Conservation (phyloP, 805 yeast genomes). For the Kazachstania taianensis region DNA sequence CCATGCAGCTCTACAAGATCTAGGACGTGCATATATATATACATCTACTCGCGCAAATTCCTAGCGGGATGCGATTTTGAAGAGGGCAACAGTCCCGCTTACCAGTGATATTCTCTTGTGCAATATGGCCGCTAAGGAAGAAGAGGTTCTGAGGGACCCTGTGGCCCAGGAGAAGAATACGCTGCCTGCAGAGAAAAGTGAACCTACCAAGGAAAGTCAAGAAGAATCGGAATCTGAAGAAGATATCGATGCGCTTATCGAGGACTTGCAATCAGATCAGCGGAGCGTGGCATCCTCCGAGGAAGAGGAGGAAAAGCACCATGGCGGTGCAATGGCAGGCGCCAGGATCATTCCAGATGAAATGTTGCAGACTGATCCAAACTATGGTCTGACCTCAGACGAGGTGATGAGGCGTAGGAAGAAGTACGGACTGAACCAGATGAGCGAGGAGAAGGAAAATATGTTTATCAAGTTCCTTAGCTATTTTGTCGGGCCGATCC, state of each 20-base stretch:
- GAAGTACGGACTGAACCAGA: conserved; percentile 83
- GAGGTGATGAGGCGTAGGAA: conserved; percentile 77
- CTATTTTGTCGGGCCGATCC: conserved; percentile 93
- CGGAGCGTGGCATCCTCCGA: conserved; percentile 40
- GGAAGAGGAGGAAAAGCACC: conserved; percentile 30
- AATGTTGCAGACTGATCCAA: conserved; percentile 70
- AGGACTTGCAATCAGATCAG: conserved; percentile 62
- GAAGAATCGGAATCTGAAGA: conserved; percentile 36
- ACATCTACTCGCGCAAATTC: no score
- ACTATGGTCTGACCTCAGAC: conserved; percentile 62
- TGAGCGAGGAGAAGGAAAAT: conserved; percentile 84
- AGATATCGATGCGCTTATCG: conserved; percentile 61
- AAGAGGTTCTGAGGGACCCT: not conserved
- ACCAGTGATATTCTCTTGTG: not conserved
- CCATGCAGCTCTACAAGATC: no score
- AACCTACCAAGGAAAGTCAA: not conserved
- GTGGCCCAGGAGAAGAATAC: no score
- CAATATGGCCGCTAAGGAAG: not conserved
- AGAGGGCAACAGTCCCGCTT: not conserved
- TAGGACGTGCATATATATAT: no score
- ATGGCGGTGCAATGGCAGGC: conserved; percentile 44
- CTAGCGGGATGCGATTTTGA: no score
- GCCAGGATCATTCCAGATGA: conserved; percentile 80
- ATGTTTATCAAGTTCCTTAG: conserved; percentile 64
- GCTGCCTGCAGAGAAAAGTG: not conserved